phyloP scores from a whole-genome alignment of 805 yeast genomes.

The Myxozyma lipomycoides region DNA sequence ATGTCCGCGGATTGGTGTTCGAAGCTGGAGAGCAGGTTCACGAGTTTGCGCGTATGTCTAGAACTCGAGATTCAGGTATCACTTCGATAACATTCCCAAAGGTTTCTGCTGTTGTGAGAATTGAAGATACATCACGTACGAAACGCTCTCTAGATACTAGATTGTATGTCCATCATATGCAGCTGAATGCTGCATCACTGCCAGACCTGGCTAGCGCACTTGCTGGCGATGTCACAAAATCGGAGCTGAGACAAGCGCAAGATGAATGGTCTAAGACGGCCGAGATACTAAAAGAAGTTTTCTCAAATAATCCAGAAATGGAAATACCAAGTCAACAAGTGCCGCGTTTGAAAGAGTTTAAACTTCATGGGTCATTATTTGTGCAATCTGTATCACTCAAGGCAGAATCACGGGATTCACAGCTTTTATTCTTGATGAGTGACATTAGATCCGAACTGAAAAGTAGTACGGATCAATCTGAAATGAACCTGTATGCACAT shows the following conservation, averaged over 20 bases:
- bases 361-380: conserved; percentile 10
- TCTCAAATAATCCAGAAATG: background rate
- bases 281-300: background rate
- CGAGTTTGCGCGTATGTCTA: conserved; percentile 19
- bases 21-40: conserved; percentile 27
- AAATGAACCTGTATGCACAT: conserved; percentile 2
- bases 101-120: conserved; percentile 13
- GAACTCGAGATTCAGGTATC: conserved; percentile 18
- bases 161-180: conserved; percentile 13
- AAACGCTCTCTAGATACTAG: conserved; percentile 4
- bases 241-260: conserved; percentile 18
- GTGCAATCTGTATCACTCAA: conserved; percentile 11
- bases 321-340: background rate
- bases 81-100: conserved; percentile 21
- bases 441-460: conserved; percentile 14
- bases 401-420: conserved; percentile 13
- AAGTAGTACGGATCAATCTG: background rate
- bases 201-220: conserved; percentile 24
- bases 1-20: conserved; percentile 11
- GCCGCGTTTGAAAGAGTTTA: background rate
- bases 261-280: conserved; percentile 14
- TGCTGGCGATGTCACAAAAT: conserved; percentile 22
- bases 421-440: conserved; percentile 9
- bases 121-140: conserved; percentile 1
- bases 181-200: conserved; percentile 23